These are phyloP conservation scores for Loxodes magnus DNA, from an alignment of 73 alveolate genomes.

Conservation along the genomic window DNA sequence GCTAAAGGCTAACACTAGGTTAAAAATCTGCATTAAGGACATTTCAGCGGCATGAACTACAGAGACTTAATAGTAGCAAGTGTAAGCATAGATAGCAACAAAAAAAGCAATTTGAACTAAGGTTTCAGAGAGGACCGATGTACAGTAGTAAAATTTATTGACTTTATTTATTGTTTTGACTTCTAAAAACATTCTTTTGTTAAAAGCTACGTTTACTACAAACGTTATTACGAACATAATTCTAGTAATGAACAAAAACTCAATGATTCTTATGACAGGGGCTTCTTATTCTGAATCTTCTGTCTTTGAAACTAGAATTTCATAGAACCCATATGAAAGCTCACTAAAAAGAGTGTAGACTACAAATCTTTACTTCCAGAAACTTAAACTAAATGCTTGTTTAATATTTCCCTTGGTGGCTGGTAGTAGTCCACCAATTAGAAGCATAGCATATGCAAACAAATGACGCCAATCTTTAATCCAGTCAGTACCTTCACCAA, in stretches of 20 bases:
- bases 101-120: not conserved
- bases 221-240: too few relatives aligned
- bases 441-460: not conserved
- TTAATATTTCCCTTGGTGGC: not conserved
- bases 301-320: not conserved
- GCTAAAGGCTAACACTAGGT: not conserved
- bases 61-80: not conserved
- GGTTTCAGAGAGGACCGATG: not conserved
- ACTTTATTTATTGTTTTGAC: too few relatives aligned
- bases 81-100: not conserved
- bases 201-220: too few relatives aligned
- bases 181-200: too few relatives aligned
- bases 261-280: not conserved
- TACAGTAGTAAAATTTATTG: not conserved
- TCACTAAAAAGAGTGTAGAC: not conserved
- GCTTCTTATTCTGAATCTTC: not conserved
- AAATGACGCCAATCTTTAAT: not conserved
- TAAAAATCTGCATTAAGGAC: not conserved
- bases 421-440: not conserved
- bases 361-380: not conserved
- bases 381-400: not conserved
- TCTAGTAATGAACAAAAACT: too few relatives aligned
- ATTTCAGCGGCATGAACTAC: not conserved
- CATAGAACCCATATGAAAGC: not conserved
- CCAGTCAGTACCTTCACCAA: not conserved